Conservation (phyloP, 2,329 filamentous ascomycete species). For the Arthrobotrys entomopaga region DNA sequence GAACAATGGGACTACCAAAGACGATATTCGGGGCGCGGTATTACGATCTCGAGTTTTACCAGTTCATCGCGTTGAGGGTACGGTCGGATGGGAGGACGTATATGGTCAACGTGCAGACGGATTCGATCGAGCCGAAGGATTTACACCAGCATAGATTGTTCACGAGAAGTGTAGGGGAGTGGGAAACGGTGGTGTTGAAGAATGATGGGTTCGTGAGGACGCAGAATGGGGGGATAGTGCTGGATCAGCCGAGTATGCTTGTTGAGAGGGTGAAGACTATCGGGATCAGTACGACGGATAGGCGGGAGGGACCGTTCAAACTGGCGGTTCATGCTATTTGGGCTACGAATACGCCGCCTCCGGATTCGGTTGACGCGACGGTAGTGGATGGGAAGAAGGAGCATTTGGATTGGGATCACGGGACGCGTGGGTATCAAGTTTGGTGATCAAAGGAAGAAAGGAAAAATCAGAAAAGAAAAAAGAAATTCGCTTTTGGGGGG, state of each 20-base stretch:
- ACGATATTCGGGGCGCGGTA: constrained; percentile 86
- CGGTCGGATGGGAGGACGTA: constrained; percentile 92
- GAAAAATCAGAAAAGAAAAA: neutral
- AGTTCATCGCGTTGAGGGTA: constrained; percentile 85
- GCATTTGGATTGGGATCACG: constrained; percentile 49
- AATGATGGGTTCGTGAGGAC: constrained; percentile 95
- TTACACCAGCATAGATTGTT: constrained; percentile 93
- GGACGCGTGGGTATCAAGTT: constrained; percentile 29
- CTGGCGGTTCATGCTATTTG: constrained; percentile 85
- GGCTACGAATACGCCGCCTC: constrained; percentile 68
- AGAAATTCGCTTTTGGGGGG: constrained; percentile 8
- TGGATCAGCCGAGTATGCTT: constrained; percentile 90
- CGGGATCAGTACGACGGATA: constrained; percentile 88
- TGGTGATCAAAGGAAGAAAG: no score
- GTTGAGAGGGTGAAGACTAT: constrained; percentile 85
- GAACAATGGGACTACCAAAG: constrained; percentile 78
- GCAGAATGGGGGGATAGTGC: constrained; percentile 88
- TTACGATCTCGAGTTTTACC: constrained; percentile 91
- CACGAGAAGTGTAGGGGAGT: constrained; percentile 77
- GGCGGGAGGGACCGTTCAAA: constrained; percentile 87
- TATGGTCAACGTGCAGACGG: constrained; percentile 94
- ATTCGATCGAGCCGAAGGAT: constrained; percentile 92
- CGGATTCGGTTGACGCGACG: constrained; percentile 38
- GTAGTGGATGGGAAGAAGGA: constrained; percentile 44
- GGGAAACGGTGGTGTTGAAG: constrained; percentile 87